phyloP scores from a whole-genome alignment of 2,329 filamentous ascomycete genomes.

The Ampelomyces quisqualis region DNA sequence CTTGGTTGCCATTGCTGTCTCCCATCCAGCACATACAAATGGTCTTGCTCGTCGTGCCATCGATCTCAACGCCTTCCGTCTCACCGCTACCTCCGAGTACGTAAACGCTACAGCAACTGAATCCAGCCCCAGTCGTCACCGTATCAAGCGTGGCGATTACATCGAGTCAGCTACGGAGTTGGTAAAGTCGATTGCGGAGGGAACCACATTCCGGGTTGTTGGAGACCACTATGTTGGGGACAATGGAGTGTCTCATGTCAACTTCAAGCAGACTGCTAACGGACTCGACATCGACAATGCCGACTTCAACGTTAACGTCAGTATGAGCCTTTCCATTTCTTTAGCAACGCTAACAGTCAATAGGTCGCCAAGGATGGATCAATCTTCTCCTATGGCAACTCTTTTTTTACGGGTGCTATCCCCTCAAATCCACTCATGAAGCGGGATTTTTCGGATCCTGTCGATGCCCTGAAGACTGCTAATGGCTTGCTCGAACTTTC shows the following conservation, averaged over 20 bases:
- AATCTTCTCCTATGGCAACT: constrained; percentile 60
- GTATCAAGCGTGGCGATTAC: constrained; percentile 5
- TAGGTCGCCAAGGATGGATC: constrained; percentile 56
- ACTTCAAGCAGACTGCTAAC: constrained; percentile 61
- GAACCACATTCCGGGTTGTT: constrained; percentile 4
- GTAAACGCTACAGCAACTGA: constrained; percentile 10
- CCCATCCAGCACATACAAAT: constrained; percentile 2
- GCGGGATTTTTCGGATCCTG: constrained; percentile 47
- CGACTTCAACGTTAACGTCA: constrained; percentile 61
- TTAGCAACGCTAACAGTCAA: background rate
- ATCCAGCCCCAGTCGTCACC: background rate
- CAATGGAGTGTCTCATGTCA: constrained; percentile 59
- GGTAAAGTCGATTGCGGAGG: constrained; percentile 3
- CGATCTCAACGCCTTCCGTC: constrained; percentile 21
- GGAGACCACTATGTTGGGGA: constrained; percentile 51
- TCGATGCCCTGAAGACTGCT: constrained; percentile 48
- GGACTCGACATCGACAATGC: constrained; percentile 62
- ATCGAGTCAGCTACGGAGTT: constrained; percentile 4
- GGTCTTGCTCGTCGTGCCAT: constrained; percentile 6
- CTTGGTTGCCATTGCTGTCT: constrained; percentile 1
- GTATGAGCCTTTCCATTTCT: constrained; percentile 33
- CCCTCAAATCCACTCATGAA: constrained; percentile 39
- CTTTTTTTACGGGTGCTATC: constrained; percentile 50
- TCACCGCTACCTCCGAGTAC: constrained; percentile 13
- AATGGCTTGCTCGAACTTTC: constrained; percentile 46